Conservation (phyloP, 306 rosid species). For the Trichosanthes truncata region DNA sequence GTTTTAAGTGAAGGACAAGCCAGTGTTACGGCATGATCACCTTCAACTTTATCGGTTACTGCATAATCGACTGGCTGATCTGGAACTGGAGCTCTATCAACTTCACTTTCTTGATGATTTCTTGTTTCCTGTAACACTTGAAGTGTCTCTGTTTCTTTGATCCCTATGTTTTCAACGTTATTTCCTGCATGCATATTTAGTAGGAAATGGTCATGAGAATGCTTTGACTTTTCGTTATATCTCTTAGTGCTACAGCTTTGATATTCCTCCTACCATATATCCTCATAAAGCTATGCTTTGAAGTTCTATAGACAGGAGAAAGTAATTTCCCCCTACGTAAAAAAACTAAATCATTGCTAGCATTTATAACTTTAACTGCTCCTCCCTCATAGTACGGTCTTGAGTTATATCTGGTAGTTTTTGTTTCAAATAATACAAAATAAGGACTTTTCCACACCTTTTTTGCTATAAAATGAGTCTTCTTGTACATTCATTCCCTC, state of each 20-base stretch:
- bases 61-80: neutral
- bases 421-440: constrained; percentile 1
- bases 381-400: neutral
- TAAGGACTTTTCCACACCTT: neutral
- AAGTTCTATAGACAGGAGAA: neutral
- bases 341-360: neutral
- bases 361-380: neutral
- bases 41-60: neutral
- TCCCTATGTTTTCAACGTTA: neutral
- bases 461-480: neutral
- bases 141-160: neutral
- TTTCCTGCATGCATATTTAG: neutral
- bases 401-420: neutral
- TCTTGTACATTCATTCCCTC: neutral
- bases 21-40: neutral
- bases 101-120: neutral
- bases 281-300: neutral
- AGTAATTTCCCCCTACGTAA: neutral
- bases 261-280: neutral
- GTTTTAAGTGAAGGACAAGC: neutral
- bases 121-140: neutral
- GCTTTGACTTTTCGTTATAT: neutral
- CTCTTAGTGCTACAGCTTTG: neutral
- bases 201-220: neutral
- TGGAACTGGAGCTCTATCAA: neutral